Base-by-base conservation (phyloP, 2,329 filamentous ascomycete species). In the Epichloe uncinata region DNA sequence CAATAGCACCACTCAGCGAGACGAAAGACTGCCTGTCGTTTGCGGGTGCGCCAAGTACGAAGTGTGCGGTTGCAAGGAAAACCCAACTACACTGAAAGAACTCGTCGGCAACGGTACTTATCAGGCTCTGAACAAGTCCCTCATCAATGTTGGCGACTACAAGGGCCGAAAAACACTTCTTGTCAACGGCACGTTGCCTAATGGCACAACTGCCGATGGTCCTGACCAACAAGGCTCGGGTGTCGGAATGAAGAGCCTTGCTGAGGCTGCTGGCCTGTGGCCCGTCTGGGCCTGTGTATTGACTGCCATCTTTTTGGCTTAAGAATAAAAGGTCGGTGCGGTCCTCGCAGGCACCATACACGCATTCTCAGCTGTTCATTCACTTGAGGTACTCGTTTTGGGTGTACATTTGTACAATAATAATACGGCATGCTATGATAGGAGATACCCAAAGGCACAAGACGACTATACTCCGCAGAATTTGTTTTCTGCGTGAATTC, bases 161-260 rank as follows among this genome's bases (percentile, higher is more conserved):
- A 47, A 57, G 35, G 54, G 54, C 44, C 37, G 66, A 73, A 48
- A 73, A 54, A 82, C 78, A 1, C 74, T 93, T 37, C 70, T 86
- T 33, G 68, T 91, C 61, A 88, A 89, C 62, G 87, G 87, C n/a
- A 85, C 83, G 0, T 68, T 91, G 3, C 77, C 81, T 33, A 84
- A 85, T 56, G 79, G 78, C 45, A 85, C 82, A 0, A 82, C 78
- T 0, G 71, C 53, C 13, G 62, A 58, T 40, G 57, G 52, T 2
- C 52, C 56, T 4, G 52, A 62, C 3, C 62, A 71, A 7, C 62
- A 66, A n/a, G 67, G 56, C 18, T 55, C 30, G 30, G 30, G 30
- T 30, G 30, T 53, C 3, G 59, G 64, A 33, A 53, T 70, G 53
- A 56, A 54, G 12, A 56, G 56, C 2, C 48, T 73, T 40, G 57